Base-by-base conservation (phyloP, 2,329 filamentous ascomycete species). In the Colletotrichum limetticola region DNA sequence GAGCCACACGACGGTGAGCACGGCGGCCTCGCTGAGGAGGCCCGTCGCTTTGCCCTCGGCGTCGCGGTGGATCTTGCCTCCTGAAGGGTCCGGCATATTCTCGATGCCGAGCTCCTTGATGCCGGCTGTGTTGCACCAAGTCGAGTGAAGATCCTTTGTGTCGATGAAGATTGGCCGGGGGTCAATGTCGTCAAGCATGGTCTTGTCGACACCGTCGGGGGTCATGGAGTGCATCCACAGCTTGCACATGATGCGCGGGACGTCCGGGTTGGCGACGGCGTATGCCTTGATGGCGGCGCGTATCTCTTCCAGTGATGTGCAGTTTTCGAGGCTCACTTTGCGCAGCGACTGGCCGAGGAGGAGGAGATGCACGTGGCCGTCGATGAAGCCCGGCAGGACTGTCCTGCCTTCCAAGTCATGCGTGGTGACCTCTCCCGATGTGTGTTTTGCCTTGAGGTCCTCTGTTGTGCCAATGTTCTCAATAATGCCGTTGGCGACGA, bases 151-250 rank as follows among this genome's bases (percentile, higher is more conserved):
- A 66, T 90, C 88, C 75, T 89, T 89, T 3, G 86, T 85, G 71
- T 90, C 88, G 68, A 90, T 84, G 68, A 87, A 90, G 32, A 90
- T 89, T 1, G 89, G 88, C 52, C 88, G 79, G 1, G 84, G 80
- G 68, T 90, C 88, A 16, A 90, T 76, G 74, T 87, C 87, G 71
- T 90, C 88, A 1, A 90, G 78, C 81, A 85, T 83, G 52, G 76
- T 82, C 1, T 86, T 85, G 30, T 86, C 82, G 0, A 88, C 87
- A 14, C 84, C 82, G 6, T 80, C 82, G 0, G 82, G 83, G 0
- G 84, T 86, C 83, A 85, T 85, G 2, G 83, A 85, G 74, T 89
- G 87, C 85, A 86, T 88, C 89, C 89, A 91, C 6, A 88, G 87
- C 68, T 84, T 84, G 64, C 87, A 89, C 66, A 89, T 80, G 61